phyloP scores from a whole-genome alignment of 2,329 filamentous ascomycete genomes.

The Trichophyton equinum region DNA sequence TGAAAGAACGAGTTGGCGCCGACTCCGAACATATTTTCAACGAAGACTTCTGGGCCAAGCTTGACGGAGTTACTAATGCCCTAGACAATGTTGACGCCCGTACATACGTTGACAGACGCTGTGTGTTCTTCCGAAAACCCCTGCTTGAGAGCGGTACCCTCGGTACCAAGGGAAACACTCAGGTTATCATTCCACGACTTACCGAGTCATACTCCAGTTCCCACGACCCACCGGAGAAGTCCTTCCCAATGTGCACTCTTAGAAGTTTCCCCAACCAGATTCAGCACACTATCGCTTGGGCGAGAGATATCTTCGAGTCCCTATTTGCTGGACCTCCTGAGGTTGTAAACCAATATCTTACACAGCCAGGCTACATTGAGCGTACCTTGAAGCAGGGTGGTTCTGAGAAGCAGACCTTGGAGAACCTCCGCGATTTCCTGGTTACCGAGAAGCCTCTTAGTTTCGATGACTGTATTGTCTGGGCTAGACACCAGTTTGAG shows the following conservation, averaged over 20 bases:
- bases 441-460: slow-evolving; percentile 82
- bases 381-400: slow-evolving; percentile 72
- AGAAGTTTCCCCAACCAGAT: slow-evolving; percentile 97
- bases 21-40: slow-evolving; percentile 94
- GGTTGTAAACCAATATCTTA: slow-evolving; percentile 86
- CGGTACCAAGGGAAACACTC: slow-evolving; percentile 94
- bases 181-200: slow-evolving; percentile 78
- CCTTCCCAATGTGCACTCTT: slow-evolving; percentile 97
- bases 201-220: slow-evolving; percentile 97
- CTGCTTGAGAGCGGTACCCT: slow-evolving; percentile 92
- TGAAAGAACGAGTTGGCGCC: slow-evolving; percentile 79
- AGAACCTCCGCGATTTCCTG: slow-evolving; percentile 79
- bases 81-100: slow-evolving; percentile 95
- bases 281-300: slow-evolving; percentile 97
- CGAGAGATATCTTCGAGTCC: slow-evolving; percentile 86
- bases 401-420: slow-evolving; percentile 85
- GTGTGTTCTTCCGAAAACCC: slow-evolving; percentile 96
- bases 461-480: slow-evolving; percentile 93
- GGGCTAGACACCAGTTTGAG: slow-evolving; percentile 89
- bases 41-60: slow-evolving; percentile 73
- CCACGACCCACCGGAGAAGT: slow-evolving; percentile 94
- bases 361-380: slow-evolving; percentile 80
- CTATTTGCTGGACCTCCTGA: slow-evolving; percentile 90
- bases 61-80: slow-evolving; percentile 93
- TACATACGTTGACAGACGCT: slow-evolving; percentile 90